Conservation (phyloP, 352 stramenopile species). For the Pythium brachiatum region DNA sequence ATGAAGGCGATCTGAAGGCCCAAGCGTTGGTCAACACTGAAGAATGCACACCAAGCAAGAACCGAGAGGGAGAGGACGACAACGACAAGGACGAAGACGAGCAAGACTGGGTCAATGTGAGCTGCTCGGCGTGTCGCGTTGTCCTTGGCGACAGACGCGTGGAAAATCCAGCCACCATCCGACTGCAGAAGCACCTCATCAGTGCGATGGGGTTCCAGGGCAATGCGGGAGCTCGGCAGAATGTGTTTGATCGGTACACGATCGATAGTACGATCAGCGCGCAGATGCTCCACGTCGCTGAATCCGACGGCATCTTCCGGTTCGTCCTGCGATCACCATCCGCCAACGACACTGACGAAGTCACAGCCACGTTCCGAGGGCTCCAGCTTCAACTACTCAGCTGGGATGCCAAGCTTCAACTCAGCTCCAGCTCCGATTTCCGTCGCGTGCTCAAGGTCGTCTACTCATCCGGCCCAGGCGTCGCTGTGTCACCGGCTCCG, state of each 20-base stretch:
- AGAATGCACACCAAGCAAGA: not conserved
- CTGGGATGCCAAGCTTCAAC: constrained; percentile 68
- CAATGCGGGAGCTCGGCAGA: not conserved
- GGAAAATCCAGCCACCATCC: constrained; percentile 45
- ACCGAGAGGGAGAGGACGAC: not conserved
- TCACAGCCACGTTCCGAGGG: constrained; percentile 13
- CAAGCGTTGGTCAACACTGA: constrained; percentile 13
- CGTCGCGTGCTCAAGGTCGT: constrained; percentile 68
- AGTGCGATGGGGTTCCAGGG: constrained; percentile 5
- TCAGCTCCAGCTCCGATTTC: constrained; percentile 29
- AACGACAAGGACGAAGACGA: constrained; percentile 25
- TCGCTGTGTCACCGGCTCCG: not conserved
- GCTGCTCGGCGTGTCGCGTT: constrained; percentile 40
- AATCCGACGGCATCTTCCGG: constrained; percentile 72
- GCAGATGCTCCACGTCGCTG: constrained; percentile 62
- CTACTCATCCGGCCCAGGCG: constrained; percentile 24
- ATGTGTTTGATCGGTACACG: constrained; percentile 68
- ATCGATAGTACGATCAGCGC: constrained; percentile 69
- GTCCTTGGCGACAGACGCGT: constrained; percentile 36
- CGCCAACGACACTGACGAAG: not conserved
- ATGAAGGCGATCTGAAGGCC: constrained; percentile 39
- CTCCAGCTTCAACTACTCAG: constrained; percentile 55
- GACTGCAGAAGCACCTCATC: constrained; percentile 65
- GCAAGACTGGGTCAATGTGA: constrained; percentile 36
- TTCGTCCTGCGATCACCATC: constrained; percentile 34